A percentile compares a stretch with the other conserved stretches of the same genome.
Evolutionary conservation across 805 yeast species (phyloP).

Genomic region (Brettanomyces bruxellensis): DNA sequence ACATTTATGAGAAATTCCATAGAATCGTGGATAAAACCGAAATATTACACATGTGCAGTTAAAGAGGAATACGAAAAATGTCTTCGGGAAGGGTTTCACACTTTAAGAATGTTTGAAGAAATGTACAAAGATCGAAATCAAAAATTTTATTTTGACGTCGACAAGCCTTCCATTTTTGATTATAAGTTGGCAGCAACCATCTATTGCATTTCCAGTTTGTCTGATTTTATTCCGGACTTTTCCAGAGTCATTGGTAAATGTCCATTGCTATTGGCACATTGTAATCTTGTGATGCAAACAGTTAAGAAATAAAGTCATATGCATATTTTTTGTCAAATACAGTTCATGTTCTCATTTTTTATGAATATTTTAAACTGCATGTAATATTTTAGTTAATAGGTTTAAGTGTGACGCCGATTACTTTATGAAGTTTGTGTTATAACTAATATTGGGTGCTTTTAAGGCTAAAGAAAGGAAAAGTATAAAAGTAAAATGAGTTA

Average conservation of each 20-base stretch:
- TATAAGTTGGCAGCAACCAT: conserved; percentile 16
- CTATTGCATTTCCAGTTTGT: conserved; percentile 6
- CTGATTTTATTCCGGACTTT: background rate
- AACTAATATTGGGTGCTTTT: too few species aligned
- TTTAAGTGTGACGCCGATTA: too few species aligned
- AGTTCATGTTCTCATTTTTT: too few species aligned
- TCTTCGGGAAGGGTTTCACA: conserved; percentile 9
- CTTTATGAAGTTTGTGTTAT: too few species aligned
- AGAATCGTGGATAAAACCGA: conserved; percentile 2
- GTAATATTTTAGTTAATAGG: too few species aligned
- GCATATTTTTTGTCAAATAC: too few species aligned
- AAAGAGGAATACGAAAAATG: conserved; percentile 10
- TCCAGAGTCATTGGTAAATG: background rate
- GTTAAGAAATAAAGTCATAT: background rate
- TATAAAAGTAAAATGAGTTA: too few species aligned
- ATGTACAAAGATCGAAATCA: conserved; percentile 1
- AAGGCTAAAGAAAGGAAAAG: too few species aligned
- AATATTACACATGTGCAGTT: conserved; percentile 3
- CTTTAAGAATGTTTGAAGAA: conserved; percentile 6
- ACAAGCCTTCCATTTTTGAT: conserved; percentile 14
- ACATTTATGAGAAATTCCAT: background rate
- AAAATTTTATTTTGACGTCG: conserved; percentile 7
- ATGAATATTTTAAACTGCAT: too few species aligned
- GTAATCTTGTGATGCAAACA: background rate
- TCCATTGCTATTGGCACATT: background rate